Base-by-base conservation (phyloP, 495 filamentous ascomycete genomes). In the Rhypophila decipiens region DNA sequence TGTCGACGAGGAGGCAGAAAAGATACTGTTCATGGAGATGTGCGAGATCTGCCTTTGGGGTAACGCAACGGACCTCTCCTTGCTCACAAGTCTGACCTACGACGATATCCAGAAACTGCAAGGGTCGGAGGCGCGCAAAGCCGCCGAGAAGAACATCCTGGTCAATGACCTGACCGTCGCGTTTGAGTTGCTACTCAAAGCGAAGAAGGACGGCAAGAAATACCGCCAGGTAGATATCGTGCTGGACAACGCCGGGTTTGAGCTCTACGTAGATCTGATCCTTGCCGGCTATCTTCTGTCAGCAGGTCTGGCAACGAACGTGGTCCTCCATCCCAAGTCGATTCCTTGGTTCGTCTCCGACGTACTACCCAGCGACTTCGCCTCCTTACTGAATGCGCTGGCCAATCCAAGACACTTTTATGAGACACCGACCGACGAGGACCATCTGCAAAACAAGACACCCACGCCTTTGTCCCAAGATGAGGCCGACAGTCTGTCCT, bases 281-380 rank as follows among this genome's bases (percentile, higher is more conserved):
- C 74, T 98, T 2, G 90, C 86, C 4, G 93, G 89, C 2, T 98
- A 93, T 58, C 73, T 98, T 3, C 72, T 98, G 5, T 80, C 84
- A 0, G 67, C 87, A 3, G 86, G 84, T 0, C 74, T 98, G 15
- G 93, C 91, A 1, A 95, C 90, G 0, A 80, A 77, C 5, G 74
- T 97, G 12, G 82, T 96, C n/a, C 77, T 98, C 7, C 89, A 95
- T 60, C 88, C 93, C 4, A 98, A 98, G 67, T 79, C 79, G 27
- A 86, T 97, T 42, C 93, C 93, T 0, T 98, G 93, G 93, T 98
- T 97, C 55, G 93, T 98, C 38, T 95, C 88, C 0, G 93, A 98
- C 56, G 93, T 97, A 11, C 65, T 95, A 10, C 88, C 90, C 0
- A 74, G 67, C 20, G 93, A 98, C 58, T 96, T 98, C 53, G 75